Percentiles rank a stretch among this genome's conserved stretches.
Conservation (phyloP, 2,329 filamentous ascomycete species). For the Rhexocercosporidium sp. region DNA sequence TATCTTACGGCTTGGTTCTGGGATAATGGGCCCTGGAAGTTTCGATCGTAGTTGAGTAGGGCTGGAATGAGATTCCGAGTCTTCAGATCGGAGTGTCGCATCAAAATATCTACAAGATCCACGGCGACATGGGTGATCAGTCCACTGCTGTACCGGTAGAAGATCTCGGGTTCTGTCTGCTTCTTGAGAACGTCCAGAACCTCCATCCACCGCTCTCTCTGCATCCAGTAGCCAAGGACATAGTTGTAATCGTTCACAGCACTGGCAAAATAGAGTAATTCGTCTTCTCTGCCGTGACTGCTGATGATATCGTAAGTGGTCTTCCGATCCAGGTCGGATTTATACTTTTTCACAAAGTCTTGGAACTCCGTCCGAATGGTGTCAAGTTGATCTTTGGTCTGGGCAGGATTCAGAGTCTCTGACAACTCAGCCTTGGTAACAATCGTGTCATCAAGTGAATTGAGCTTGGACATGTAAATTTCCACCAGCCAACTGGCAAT, state of each 20-base stretch:
- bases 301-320: slow-evolving; percentile 96
- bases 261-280: slow-evolving; percentile 89
- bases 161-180: slow-evolving; percentile 89
- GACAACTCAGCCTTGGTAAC: slow-evolving; percentile 84
- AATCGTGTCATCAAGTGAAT: slow-evolving; percentile 91
- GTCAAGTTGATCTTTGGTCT: slow-evolving; percentile 74
- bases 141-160: slow-evolving; percentile 97
- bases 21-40: slow-evolving; percentile 66
- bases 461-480: slow-evolving; percentile 96
- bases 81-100: slow-evolving; percentile 86
- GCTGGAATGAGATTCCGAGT: slow-evolving; percentile 90
- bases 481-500: slow-evolving; percentile 94
- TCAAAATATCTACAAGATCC: slow-evolving; percentile 92
- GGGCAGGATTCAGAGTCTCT: slow-evolving; percentile 71
- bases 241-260: slow-evolving; percentile 92
- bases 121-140: slow-evolving; percentile 87
- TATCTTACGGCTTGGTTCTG: slow-evolving; percentile 95
- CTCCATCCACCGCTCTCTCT: slow-evolving; percentile 89
- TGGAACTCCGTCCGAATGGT: slow-evolving; percentile 79
- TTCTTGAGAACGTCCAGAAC: slow-evolving; percentile 88
- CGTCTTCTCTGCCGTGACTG: slow-evolving; percentile 91
- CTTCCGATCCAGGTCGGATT: slow-evolving; percentile 84
- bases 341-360: slow-evolving; percentile 85
- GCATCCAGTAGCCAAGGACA: slow-evolving; percentile 95
- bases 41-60: slow-evolving; percentile 89